phyloP scores from a whole-genome alignment of 495 filamentous ascomycete species.

The Hypoxylon lenormandii region DNA sequence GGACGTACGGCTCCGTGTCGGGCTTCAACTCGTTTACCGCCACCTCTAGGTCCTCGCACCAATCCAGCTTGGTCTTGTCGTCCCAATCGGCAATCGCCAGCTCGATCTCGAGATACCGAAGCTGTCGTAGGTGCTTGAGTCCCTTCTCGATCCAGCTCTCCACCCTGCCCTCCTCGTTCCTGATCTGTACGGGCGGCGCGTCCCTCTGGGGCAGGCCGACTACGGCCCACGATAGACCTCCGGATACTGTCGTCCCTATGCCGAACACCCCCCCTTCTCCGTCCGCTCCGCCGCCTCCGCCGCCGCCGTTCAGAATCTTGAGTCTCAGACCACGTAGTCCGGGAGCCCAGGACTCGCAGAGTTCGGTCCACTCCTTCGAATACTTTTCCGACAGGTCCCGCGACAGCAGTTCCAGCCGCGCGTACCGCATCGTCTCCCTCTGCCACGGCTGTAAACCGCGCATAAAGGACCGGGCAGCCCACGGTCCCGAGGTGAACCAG shows the following conservation, averaged over 20 bases:
- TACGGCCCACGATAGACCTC: slow-evolving; percentile 39
- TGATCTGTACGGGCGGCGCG: slow-evolving; percentile 26
- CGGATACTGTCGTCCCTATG: background rate
- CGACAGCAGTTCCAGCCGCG: slow-evolving; percentile 46
- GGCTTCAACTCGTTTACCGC: slow-evolving; percentile 30
- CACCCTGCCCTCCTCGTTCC: slow-evolving; percentile 31
- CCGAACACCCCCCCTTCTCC: too few species aligned
- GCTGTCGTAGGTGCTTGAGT: slow-evolving; percentile 4
- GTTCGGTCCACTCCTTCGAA: slow-evolving; percentile 45
- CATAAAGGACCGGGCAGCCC: slow-evolving; percentile 47
- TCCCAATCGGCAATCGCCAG: slow-evolving; percentile 44
- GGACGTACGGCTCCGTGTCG: slow-evolving; percentile 16
- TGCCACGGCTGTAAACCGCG: slow-evolving; percentile 49
- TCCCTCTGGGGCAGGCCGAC: slow-evolving; percentile 32
- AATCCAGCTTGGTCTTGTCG: slow-evolving; percentile 27
- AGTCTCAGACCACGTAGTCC: slow-evolving; percentile 49
- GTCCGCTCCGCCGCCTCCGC: slow-evolving; percentile 5
- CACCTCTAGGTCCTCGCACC: slow-evolving; percentile 37
- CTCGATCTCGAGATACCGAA: slow-evolving; percentile 47
- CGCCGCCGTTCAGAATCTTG: slow-evolving; percentile 43
- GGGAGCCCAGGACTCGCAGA: slow-evolving; percentile 47
- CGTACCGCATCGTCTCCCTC: slow-evolving; percentile 50
- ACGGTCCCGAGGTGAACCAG: slow-evolving; percentile 53
- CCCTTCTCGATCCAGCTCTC: slow-evolving; percentile 31
- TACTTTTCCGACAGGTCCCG: slow-evolving; percentile 40